These are phyloP conservation scores for Epicoccum sorghinum DNA, from an alignment of 2,329 filamentous ascomycete species.

Conservation along the genomic window DNA sequence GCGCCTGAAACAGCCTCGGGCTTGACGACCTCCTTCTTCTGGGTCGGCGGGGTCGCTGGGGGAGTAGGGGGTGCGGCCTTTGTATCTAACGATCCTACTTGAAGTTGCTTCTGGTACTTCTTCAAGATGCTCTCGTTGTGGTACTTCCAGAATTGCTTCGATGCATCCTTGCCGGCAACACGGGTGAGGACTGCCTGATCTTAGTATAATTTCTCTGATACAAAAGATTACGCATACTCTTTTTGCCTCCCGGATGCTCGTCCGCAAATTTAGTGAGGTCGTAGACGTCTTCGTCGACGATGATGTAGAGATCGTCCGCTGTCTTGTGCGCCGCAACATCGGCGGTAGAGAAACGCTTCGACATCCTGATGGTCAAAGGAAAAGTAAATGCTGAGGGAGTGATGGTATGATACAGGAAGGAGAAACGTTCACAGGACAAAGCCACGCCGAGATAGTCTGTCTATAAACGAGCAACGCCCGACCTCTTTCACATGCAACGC, in stretches of 20 bases:
- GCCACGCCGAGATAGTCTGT: slow-evolving; percentile 21
- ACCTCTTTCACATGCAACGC: slow-evolving; percentile 46
- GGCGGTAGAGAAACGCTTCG: slow-evolving; percentile 79
- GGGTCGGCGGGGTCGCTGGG: slow-evolving; percentile 54
- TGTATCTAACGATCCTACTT: slow-evolving; percentile 77
- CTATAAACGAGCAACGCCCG: slow-evolving; percentile 28
- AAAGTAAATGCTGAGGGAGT: slow-evolving; percentile 12
- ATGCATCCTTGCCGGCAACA: slow-evolving; percentile 70
- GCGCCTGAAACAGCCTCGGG: slow-evolving; percentile 66
- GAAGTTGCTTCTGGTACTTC: slow-evolving; percentile 66
- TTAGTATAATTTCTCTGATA: slow-evolving; percentile 18
- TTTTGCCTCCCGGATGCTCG: slow-evolving; percentile 69
- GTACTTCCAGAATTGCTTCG: slow-evolving; percentile 72
- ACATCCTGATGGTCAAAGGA: slow-evolving; percentile 63
- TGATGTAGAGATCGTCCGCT: slow-evolving; percentile 81
- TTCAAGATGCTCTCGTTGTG: slow-evolving; percentile 67
- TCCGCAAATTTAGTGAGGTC: slow-evolving; percentile 75
- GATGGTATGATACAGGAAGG: slow-evolving; percentile 21
- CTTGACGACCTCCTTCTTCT: slow-evolving; percentile 58
- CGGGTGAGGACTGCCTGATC: slow-evolving; percentile 62
- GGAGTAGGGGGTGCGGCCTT: slow-evolving; percentile 67
- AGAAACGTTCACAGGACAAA: slow-evolving; percentile 29
- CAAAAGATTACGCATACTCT: slow-evolving; percentile 58
- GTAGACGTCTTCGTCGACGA: slow-evolving; percentile 94
- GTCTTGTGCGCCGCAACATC: slow-evolving; percentile 95